Evolutionary conservation across 768 basidiomycete genomes (phyloP), one percentile per base, ranked within the genome.

Genomic region (Boletus tomentosulus): DNA sequence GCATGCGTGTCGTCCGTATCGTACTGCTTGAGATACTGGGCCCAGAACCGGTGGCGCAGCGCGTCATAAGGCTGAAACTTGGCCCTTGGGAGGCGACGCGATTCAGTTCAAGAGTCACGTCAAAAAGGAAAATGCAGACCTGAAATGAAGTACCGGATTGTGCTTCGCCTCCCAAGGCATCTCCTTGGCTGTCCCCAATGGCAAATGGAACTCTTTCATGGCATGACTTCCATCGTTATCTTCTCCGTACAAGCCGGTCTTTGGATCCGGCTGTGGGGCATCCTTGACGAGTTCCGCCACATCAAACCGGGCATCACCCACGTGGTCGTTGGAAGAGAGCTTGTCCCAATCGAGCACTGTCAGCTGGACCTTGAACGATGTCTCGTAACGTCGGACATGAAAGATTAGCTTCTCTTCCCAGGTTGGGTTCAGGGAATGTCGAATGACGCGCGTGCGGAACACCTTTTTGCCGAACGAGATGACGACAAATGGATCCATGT

Each of bases 401-500:
- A 98, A 98, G 11, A 97, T 79, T 3, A 98, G 74, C 68, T 96
- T 95, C 73, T 98, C 94, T 57, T 98, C 90, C 91, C 94, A 98
- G 1, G 79, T 78, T 0, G 97, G 96, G 66, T 90, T 92, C 50
- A 86, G 74, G 0, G 82, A 85, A 69, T 94, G 92, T 4, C 93
- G 82, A 51, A 94, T 85, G 27, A 93, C 84, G 31, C 89, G 85
- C 0, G 95, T 98, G 3, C 95, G 80, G 74, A 98, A 98, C 5
- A 98, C 91, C 68, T 97, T 98, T 75, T 94, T 95, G 30, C 95
- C 92, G 58, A 99, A 99, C 3, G 92, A 92, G 58, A 95, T 81
- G 57, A 99, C 93, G 24, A 92, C 89, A 64, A 98, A 98, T 0
- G 95, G 94, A 63, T 98, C 94, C 94, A 98, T 97, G 66, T 98